phyloP scores from a whole-genome alignment of 176 grass and related monocot species.

The Triticum dicoccoides region DNA sequence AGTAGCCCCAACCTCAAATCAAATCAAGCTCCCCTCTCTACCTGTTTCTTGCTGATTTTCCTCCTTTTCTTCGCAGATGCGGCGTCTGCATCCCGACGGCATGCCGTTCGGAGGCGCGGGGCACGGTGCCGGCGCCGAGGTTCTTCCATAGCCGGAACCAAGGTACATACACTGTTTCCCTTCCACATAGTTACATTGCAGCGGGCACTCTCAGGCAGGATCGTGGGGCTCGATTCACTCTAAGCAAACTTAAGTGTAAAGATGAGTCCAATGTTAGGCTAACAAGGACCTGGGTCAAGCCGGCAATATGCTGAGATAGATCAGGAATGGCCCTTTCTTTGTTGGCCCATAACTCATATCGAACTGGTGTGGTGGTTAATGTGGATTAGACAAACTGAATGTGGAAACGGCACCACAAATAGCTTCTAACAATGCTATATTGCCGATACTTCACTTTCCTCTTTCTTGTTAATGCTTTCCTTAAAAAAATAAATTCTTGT shows the following conservation, averaged over 20 bases:
- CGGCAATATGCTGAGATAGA: background rate
- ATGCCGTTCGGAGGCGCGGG: background rate
- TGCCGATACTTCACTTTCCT: background rate
- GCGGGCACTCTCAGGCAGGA: background rate
- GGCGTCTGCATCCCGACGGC: background rate
- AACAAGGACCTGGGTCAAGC: background rate
- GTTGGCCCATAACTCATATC: background rate
- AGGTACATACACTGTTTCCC: conserved; percentile 10
- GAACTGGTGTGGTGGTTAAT: background rate
- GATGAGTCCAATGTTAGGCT: background rate
- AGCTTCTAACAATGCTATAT: background rate
- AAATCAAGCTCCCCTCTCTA: background rate
- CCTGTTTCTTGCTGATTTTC: background rate
- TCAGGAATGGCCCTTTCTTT: background rate
- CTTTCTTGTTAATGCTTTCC: background rate
- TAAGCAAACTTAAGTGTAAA: background rate
- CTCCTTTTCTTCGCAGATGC: conserved; percentile 6
- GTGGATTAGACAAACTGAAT: background rate
- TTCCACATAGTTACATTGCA: background rate
- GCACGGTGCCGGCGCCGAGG: background rate
- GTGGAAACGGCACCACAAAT: background rate
- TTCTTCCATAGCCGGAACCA: conserved; percentile 3
- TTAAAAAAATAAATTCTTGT: background rate
- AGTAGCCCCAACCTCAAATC: background rate
- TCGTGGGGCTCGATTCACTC: background rate